phyloP scores from a whole-genome alignment of 108 stramenopile species.

The Discostella pseudostelligera region DNA sequence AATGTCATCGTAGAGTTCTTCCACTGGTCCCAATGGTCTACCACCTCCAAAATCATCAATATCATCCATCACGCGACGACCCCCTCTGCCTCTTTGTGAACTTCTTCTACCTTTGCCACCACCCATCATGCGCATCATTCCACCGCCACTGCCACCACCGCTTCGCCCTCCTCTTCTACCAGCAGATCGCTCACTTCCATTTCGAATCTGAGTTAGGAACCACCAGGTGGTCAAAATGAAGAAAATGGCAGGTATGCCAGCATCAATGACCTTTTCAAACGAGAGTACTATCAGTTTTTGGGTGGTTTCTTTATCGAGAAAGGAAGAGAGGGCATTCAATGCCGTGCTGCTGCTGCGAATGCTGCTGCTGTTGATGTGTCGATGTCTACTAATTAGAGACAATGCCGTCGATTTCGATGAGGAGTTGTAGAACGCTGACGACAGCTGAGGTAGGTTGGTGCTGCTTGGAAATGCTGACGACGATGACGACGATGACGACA shows the following conservation, averaged over 20 bases:
- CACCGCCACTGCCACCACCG: neutral
- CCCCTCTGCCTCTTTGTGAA: neutral
- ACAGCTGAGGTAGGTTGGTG: too few relatives aligned
- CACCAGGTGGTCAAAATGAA: conserved; percentile 23
- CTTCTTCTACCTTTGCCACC: conserved; percentile 1
- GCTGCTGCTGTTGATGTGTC: neutral
- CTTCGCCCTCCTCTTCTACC: neutral
- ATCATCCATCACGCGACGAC: conserved; percentile 9
- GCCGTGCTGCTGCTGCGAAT: neutral
- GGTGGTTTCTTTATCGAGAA: conserved; percentile 32
- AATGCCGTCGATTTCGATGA: too few relatives aligned
- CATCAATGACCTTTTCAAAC: conserved; percentile 39
- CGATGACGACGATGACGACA: neutral
- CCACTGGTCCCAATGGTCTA: conserved; percentile 41
- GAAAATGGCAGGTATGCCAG: conserved; percentile 36
- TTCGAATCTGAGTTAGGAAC: conserved; percentile 11
- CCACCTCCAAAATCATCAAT: neutral
- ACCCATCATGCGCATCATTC: conserved; percentile 1
- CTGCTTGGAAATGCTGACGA: too few relatives aligned
- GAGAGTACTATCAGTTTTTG: conserved; percentile 36
- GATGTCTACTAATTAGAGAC: too few relatives aligned
- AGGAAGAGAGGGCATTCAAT: neutral
- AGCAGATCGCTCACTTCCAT: conserved; percentile 1
- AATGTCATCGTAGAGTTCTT: conserved; percentile 77
- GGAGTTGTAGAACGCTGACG: too few relatives aligned